These are phyloP conservation scores for Choiromyces venosus DNA, from an alignment of 495 filamentous ascomycete genomes.

Conservation along the genomic window DNA sequence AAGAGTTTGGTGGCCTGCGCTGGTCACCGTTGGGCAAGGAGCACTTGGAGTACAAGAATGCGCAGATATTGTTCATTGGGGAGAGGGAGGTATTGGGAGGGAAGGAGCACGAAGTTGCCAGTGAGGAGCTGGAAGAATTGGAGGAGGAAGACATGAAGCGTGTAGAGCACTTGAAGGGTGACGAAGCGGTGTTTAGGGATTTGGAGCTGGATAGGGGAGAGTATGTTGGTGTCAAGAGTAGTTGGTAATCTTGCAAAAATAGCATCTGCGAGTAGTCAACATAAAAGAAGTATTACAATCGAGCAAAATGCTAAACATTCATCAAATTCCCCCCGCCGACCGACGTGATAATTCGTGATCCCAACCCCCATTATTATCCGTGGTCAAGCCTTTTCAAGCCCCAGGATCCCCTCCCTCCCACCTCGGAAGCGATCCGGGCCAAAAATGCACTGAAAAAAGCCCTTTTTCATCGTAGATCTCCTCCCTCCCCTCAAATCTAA, in stretches of 20 bases:
- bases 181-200: slow-evolving; percentile 38
- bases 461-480: too few species aligned
- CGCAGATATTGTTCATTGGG: slow-evolving; percentile 79
- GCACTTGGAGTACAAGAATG: slow-evolving; percentile 69
- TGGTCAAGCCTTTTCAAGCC: too few species aligned
- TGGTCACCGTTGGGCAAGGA: slow-evolving; percentile 72
- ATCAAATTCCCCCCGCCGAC: too few species aligned
- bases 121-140: slow-evolving; percentile 31
- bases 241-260: slow-evolving; percentile 17
- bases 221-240: slow-evolving; percentile 22
- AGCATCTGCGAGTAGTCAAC: background rate
- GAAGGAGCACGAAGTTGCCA: slow-evolving; percentile 20
- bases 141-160: slow-evolving; percentile 35
- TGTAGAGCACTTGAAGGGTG: slow-evolving; percentile 28
- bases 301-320: too few species aligned
- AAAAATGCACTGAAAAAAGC: too few species aligned
- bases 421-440: too few species aligned
- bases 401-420: too few species aligned
- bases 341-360: background rate
- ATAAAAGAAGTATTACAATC: too few species aligned
- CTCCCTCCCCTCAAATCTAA: too few species aligned
- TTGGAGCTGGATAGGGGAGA: slow-evolving; percentile 37
- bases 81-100: slow-evolving; percentile 44
- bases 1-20: slow-evolving; percentile 66
- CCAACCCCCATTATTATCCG: background rate